Evolutionary conservation across 768 basidiomycete species (phyloP), one percentile per base, ranked within the genome.

Genomic region (Mycena latifolia): DNA sequence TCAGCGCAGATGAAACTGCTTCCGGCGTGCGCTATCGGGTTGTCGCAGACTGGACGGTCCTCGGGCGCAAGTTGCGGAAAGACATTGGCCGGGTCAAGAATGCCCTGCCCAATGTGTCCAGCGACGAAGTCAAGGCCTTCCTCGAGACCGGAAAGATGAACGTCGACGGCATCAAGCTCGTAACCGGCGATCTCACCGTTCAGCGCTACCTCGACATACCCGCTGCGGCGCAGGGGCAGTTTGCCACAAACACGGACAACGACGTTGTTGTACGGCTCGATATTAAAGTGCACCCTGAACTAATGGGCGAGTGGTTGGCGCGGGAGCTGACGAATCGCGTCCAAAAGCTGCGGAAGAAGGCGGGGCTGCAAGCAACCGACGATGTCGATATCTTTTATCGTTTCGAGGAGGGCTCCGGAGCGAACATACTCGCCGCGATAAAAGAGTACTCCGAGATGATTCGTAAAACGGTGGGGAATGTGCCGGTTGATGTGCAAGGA

Each of bases 261-360:
- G 96, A 99, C 71, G 96, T 98, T 55, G 96, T 98, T 53, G 87
- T 99, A 66, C 86, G 97, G 51, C 88, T 99, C 43, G 98, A 99
- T 78, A 88, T 95, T 59, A 89, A 92, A 76, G 86, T 92, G 50
- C 93, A 98, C 72, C 86, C 92, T 0, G 95, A 98, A 67, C 86
- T 99, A 47, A 88, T 91, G 77, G 84, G 88, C 55, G 93, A 98
- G 81, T 96, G 94, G 84, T 84, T 96, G 27, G 91, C 94, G 50
- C 88, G 98, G 48, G 94, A 97, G 77, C 78, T 98, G 69, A 92
- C 92, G 68, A 97, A 96, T 70, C 91, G 96, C 58, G 91, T 98
- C 46, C 98, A 99, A 81, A 95, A 94, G 76, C 82, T 98, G 65
- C 86, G 98, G 71, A 99, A 99, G 82, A 95, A 96, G 78, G 96